Evolutionary conservation across 1,284 basidiomycete species (phyloP).

Genomic region (Lignosus rhinocerotis): DNA sequence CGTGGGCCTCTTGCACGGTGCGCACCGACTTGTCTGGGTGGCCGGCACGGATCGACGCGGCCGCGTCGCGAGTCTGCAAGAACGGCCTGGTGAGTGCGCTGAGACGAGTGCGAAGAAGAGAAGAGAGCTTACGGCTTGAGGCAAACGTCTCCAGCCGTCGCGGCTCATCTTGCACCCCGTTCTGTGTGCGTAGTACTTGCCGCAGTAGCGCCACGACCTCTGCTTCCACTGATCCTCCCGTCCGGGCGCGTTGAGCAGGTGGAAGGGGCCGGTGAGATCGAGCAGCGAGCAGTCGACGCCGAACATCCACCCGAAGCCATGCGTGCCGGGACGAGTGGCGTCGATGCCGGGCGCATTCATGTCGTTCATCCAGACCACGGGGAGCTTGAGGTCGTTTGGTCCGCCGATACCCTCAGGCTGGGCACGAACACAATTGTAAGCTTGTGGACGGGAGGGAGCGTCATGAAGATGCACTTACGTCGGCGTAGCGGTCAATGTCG

Average conservation of each 20-base stretch:
- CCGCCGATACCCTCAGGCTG: background rate
- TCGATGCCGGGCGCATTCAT: background rate
- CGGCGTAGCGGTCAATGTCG: background rate
- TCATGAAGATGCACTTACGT: background rate
- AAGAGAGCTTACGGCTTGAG: conserved; percentile 4
- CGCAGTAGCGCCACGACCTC: conserved; percentile 11
- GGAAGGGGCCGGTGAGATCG: conserved; percentile 5
- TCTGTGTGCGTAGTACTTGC: conserved; percentile 14
- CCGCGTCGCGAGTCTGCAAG: background rate
- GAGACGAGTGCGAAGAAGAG: background rate
- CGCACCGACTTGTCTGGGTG: background rate
- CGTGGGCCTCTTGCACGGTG: background rate
- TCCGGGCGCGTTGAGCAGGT: conserved; percentile 11
- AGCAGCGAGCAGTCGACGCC: conserved; percentile 1
- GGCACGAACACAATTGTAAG: too few relatives aligned
- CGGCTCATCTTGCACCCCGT: background rate
- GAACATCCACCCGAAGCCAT: conserved; percentile 15
- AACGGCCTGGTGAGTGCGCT: background rate
- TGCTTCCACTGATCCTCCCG: background rate
- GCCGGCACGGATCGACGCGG: background rate
- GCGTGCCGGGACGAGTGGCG: background rate
- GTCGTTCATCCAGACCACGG: conserved; percentile 10
- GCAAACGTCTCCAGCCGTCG: conserved; percentile 5
- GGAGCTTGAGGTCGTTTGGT: background rate
- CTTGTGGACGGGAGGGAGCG: background rate